Conservation (phyloP, 768 basidiomycete genomes). For the Paxillus involutus region DNA sequence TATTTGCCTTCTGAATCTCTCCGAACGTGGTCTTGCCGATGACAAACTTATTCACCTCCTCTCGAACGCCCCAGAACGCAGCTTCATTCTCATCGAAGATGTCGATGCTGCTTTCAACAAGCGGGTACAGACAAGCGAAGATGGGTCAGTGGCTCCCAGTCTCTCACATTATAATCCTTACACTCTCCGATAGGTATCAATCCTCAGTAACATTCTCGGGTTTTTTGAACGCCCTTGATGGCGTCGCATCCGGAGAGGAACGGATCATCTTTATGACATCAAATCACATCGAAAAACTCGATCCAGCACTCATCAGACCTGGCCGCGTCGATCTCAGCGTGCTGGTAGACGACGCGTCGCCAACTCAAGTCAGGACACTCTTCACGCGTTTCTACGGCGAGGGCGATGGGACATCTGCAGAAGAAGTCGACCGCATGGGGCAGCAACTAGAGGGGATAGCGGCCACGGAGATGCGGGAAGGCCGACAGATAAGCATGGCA, state of each 20-base stretch:
- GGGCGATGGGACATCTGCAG: conserved; percentile 33
- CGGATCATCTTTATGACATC: conserved; percentile 99
- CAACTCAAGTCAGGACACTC: conserved; percentile 72
- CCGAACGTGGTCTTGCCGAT: conserved; percentile 93
- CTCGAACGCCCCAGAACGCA: conserved; percentile 89
- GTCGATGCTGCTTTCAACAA: conserved; percentile 97
- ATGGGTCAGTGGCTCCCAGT: conserved; percentile 63
- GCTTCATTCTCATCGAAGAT: conserved; percentile 95
- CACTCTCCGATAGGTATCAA: conserved; percentile 63
- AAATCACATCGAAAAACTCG: conserved; percentile 88
- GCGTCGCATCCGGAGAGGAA: conserved; percentile 96
- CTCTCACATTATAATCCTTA: conserved; percentile 10
- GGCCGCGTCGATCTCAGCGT: conserved; percentile 90
- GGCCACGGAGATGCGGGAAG: conserved; percentile 46
- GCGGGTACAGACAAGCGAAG: conserved; percentile 85
- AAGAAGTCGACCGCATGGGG: conserved; percentile 47
- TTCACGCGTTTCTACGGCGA: conserved; percentile 85
- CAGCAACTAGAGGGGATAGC: conserved; percentile 54
- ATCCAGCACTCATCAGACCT: conserved; percentile 93
- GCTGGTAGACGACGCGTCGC: conserved; percentile 83
- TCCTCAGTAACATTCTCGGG: conserved; percentile 97
- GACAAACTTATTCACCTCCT: conserved; percentile 94
- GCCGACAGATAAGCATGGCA: conserved; percentile 87
- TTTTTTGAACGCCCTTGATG: conserved; percentile 94
- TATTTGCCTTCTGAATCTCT: conserved; percentile 93